Evolutionary conservation across 106 monocot genomes (phyloP), one percentile per base, ranked within the genome.

Genomic region (Hemerocallis citrina): DNA sequence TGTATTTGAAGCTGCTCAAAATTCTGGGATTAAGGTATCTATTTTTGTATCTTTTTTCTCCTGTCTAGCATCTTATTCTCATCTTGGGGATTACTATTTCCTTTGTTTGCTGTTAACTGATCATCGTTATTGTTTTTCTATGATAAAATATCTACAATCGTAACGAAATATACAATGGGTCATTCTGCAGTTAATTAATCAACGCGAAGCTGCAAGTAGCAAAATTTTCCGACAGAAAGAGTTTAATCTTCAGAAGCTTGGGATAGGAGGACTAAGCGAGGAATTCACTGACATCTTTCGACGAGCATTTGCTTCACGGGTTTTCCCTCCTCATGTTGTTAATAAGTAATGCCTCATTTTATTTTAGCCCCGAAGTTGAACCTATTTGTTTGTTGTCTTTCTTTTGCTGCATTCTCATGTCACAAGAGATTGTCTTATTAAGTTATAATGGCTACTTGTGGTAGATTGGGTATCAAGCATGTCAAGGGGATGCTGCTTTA

Each of bases 241-340:
- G 39, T 90, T 96, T 78, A 87, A 96, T 74, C 84, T 98, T 62
- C 72, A 88, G 63, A 88, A 88, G 61, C 55, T 98, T 66, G 90
- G 96, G 19, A 88, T 98, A 61, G 96, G 96, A 75, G 96, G 96
- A 43, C 67, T 96, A 29, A 70, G 90, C 77, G 79, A 65, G 68
- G 90, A 91, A 76, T 96, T 96, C 60, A 77, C 77, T 24, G 90
- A 96, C 43, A 96, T 96, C 36, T 96, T 96, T 73, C 75, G 84
- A 67, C 86, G 96, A 65, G 96, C 96, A 74, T 96, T 96, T 82
- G 96, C 96, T 47, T 96, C 96, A 48, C 85, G 96, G 59, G 90
- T 96, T 72, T 90, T 84, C 66, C 96, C 96, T 62, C 74, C 90
- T 54, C 81, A 91, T 77, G 87, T 96, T 57, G 81, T 76, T 51